Evolutionary conservation across 2,329 filamentous ascomycete genomes (phyloP).

Genomic region (Nemania sp.): DNA sequence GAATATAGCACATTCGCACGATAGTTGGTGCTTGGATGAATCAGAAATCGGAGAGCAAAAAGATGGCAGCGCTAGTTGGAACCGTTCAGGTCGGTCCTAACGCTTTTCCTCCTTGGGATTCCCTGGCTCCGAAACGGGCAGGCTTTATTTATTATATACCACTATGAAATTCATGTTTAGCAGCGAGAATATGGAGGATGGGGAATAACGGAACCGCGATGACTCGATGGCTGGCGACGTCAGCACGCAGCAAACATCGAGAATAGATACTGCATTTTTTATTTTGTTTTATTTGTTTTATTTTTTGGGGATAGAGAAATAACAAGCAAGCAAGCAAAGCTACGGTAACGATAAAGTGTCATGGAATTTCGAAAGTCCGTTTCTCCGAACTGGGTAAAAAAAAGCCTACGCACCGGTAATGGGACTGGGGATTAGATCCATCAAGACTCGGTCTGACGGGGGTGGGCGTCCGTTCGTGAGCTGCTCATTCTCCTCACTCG

Average conservation of each 20-base stretch:
- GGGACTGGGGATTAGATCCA: too few species aligned
- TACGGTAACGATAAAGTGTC: too few species aligned
- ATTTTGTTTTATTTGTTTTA: not conserved
- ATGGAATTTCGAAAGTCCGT: too few species aligned
- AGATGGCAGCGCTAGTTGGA: not conserved
- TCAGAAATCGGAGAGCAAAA: not conserved
- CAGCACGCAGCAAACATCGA: not conserved
- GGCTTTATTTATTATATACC: not conserved
- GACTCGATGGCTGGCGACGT: not conserved
- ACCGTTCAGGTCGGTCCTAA: not conserved
- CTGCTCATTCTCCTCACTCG: too few species aligned
- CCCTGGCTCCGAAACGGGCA: not conserved
- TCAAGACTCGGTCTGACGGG: too few species aligned
- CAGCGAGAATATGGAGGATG: not conserved
- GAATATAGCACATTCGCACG: not conserved
- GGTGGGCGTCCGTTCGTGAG: too few species aligned
- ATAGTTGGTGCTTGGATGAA: not conserved
- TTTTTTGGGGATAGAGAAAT: conserved; percentile 23
- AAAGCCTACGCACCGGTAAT: too few species aligned
- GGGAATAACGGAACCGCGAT: not conserved
- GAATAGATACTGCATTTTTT: conserved; percentile 6
- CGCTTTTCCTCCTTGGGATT: not conserved
- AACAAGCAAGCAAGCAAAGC: too few species aligned
- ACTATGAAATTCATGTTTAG: not conserved
- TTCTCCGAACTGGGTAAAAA: too few species aligned